A percentile compares a stretch with the other conserved stretches of the same genome.
phyloP scores from a whole-genome alignment of 352 stramenopile species.

The Pythium graminicola region DNA sequence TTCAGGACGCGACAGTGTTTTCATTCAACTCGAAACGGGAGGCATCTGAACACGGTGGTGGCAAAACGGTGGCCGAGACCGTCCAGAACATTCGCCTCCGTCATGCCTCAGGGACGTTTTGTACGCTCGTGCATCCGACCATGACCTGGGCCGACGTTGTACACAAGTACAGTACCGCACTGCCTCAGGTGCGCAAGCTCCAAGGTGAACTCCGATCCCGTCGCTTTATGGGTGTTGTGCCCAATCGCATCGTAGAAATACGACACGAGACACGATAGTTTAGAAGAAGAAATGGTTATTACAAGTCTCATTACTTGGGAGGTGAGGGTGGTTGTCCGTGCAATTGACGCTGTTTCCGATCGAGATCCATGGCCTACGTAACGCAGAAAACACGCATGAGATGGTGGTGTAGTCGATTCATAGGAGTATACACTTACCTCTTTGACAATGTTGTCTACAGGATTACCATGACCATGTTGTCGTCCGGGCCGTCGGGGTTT shows the following conservation, averaged over 20 bases:
- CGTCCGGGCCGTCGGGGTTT: slow-evolving; percentile 47
- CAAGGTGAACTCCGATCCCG: slow-evolving; percentile 48
- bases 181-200: slow-evolving; percentile 41
- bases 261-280: slow-evolving; percentile 27
- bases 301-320: slow-evolving; percentile 15
- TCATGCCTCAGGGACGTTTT: slow-evolving; percentile 73
- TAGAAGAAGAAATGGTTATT: background rate
- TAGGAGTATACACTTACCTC: slow-evolving; percentile 32
- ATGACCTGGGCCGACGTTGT: slow-evolving; percentile 42
- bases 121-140: slow-evolving; percentile 51
- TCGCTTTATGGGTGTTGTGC: slow-evolving; percentile 44
- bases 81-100: slow-evolving; percentile 86
- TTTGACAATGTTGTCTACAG: slow-evolving; percentile 60
- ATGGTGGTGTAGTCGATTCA: background rate
- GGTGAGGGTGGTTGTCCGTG: slow-evolving; percentile 25
- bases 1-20: slow-evolving; percentile 57
- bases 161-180: slow-evolving; percentile 29
- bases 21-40: slow-evolving; percentile 57
- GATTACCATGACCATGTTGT: slow-evolving; percentile 35
- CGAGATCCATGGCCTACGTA: slow-evolving; percentile 57
- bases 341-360: slow-evolving; percentile 41
- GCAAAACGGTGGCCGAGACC: slow-evolving; percentile 74
- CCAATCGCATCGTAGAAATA: slow-evolving; percentile 37
- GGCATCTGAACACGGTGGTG: slow-evolving; percentile 49
- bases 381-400: background rate